Evolutionary conservation across 495 filamentous ascomycete genomes (phyloP), one percentile per base, ranked within the genome.

Genomic region (Aspergillus homomorphus): DNA sequence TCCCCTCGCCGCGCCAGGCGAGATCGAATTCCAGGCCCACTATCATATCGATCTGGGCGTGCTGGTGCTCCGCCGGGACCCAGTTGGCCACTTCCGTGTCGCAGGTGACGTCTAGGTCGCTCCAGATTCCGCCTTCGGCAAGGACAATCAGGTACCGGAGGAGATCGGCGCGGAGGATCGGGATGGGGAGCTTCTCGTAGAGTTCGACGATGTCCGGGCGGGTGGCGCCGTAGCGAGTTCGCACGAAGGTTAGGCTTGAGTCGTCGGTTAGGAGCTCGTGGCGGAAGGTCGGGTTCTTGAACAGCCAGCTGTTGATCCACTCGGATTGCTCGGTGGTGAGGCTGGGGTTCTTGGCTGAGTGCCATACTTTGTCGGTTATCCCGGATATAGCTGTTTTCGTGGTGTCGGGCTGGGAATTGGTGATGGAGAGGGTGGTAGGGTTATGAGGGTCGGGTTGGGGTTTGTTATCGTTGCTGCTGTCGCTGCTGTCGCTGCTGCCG

Each of bases 91-190:
- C 63, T 3, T 74, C 69, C 62, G 73, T 76, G 38, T 83, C 72
- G 49, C 77, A 82, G 41, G 80, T 78, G 46, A 82, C 79, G 65
- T 86, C 84, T 23, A 85, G 77, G 61, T 86, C 83, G 60, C 78
- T 80, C 64, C 80, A 87, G 9, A 83, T 45, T 0, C 82, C 83
- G 21, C 83, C 84, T 61, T 87, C 78, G 50, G 76, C 75, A 30
- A 81, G 79, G 58, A 87, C 69, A 33, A 85, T 66, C 57, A 86
- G 67, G 59, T 86, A 85, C 10, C 82, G 81, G 28, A 86, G 72
- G 16, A 86, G 71, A 62, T 86, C 83, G 8, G 82, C 80, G 55
- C 80, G 81, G 30, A 81, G 61, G 55, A 80, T 80, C 0, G 75
- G 70, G 38, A 80, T 76, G 21, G 68, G 62, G 28, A 82, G 62